These are phyloP conservation scores for Penicillium sp. DNA, from an alignment of 2,329 filamentous ascomycete species.

Conservation along the genomic window DNA sequence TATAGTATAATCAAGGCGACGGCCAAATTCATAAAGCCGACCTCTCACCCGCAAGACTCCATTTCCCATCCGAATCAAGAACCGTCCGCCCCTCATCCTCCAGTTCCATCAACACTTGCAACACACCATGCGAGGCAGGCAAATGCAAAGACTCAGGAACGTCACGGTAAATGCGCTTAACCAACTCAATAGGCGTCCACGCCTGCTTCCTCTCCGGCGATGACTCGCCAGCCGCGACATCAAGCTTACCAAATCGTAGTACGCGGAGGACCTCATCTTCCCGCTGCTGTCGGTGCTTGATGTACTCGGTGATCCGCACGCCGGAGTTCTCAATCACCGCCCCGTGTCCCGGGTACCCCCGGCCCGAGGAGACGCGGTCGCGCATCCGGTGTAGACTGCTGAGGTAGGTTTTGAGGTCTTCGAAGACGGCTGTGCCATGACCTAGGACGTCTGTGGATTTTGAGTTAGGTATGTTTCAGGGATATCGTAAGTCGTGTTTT, in stretches of 20 bases:
- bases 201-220: conserved; percentile 37
- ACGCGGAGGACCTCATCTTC: conserved; percentile 74
- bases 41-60: conserved; percentile 30
- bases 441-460: conserved; percentile 65
- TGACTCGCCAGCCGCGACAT: conserved; percentile 30
- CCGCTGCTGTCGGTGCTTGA: conserved; percentile 72
- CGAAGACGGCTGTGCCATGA: conserved; percentile 82
- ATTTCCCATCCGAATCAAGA: conserved; percentile 30
- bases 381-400: conserved; percentile 68
- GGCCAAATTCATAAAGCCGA: conserved; percentile 28
- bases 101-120: conserved; percentile 79
- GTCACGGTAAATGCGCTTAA: conserved; percentile 81
- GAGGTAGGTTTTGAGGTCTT: conserved; percentile 70
- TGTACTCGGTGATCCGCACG: conserved; percentile 75
- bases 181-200: conserved; percentile 76
- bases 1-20: too few species aligned
- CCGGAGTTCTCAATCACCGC: conserved; percentile 70
- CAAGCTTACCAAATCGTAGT: conserved; percentile 48
- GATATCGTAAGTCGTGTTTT: not conserved
- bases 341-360: conserved; percentile 86
- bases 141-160: conserved; percentile 72
- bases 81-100: conserved; percentile 67
- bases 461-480: not conserved
- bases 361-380: conserved; percentile 52
- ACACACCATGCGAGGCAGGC: conserved; percentile 71